Percentiles rank a stretch among this genome's conserved stretches.
Conservation (phyloP, 1,284 basidiomycete genomes). For the Austroboletus niveus region DNA sequence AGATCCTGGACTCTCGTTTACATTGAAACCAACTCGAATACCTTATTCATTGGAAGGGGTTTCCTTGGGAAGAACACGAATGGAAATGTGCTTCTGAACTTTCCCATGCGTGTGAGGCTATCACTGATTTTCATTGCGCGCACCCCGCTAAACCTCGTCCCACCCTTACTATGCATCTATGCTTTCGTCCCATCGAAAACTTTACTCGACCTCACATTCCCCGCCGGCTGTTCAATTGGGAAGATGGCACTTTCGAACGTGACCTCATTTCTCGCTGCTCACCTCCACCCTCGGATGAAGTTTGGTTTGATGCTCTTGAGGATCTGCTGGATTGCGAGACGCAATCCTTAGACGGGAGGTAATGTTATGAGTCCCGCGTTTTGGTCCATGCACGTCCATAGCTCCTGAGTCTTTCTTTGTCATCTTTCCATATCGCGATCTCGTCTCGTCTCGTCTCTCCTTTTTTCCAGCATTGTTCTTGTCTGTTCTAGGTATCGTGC, state of each 20-base stretch:
- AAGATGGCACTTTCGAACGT: background rate
- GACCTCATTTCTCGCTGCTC: background rate
- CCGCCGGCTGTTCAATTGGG: background rate
- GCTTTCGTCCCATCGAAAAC: background rate
- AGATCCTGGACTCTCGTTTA: background rate
- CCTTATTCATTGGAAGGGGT: constrained; percentile 4
- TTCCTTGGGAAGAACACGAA: background rate
- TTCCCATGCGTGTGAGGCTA: background rate
- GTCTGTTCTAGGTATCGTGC: too few species aligned
- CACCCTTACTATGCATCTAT: background rate
- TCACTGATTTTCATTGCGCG: background rate
- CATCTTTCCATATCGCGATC: too few species aligned
- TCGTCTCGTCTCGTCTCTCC: too few species aligned
- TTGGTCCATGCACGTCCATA: too few species aligned
- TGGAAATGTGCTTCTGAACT: constrained; percentile 1
- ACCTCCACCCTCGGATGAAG: background rate
- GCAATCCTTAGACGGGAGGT: too few species aligned
- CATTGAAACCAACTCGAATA: background rate
- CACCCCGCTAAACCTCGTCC: constrained; percentile 1
- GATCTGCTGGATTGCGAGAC: too few species aligned
- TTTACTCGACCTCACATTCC: background rate
- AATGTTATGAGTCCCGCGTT: too few species aligned
- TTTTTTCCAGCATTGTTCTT: too few species aligned
- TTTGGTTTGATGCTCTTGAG: background rate
- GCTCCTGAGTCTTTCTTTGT: too few species aligned